Evolutionary conservation across 1,139 yeast species (phyloP).

Genomic region (Meyerozyma carpophila): DNA sequence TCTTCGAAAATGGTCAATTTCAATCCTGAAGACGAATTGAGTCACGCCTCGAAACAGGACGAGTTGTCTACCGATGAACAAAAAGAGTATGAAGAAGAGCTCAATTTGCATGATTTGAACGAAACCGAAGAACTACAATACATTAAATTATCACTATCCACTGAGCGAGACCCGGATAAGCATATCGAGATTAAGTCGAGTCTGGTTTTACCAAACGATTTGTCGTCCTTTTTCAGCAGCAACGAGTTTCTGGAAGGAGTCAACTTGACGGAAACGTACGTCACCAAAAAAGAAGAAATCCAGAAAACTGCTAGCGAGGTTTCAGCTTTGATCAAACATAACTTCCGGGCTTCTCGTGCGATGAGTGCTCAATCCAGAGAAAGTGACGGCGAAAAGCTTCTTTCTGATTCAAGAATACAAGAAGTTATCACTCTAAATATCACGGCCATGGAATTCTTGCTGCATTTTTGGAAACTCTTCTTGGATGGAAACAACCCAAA

Average conservation of each 20-base stretch:
- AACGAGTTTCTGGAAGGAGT: slow-evolving; percentile 20
- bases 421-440: slow-evolving; percentile 35
- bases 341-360: slow-evolving; percentile 44
- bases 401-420: slow-evolving; percentile 24
- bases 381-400: slow-evolving; percentile 12
- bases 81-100: slow-evolving; percentile 42
- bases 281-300: slow-evolving; percentile 29
- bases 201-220: slow-evolving; percentile 11
- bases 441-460: slow-evolving; percentile 38
- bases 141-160: slow-evolving; percentile 52
- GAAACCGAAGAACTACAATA: slow-evolving; percentile 45
- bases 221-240: slow-evolving; percentile 22
- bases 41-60: slow-evolving; percentile 7
- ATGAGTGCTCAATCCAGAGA: neutral
- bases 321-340: slow-evolving; percentile 46
- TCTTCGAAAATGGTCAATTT: slow-evolving; percentile 76
- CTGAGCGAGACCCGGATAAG: slow-evolving; percentile 7
- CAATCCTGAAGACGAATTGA: slow-evolving; percentile 32
- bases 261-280: slow-evolving; percentile 39
- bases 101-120: slow-evolving; percentile 60
- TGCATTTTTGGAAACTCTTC: slow-evolving; percentile 41
- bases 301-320: slow-evolving; percentile 48
- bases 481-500: slow-evolving; percentile 33
- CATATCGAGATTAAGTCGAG: slow-evolving; percentile 3
- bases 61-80: slow-evolving; percentile 24